Conservation (phyloP, 2,329 filamentous ascomycete genomes). For the Trichoderma citrinoviride region DNA sequence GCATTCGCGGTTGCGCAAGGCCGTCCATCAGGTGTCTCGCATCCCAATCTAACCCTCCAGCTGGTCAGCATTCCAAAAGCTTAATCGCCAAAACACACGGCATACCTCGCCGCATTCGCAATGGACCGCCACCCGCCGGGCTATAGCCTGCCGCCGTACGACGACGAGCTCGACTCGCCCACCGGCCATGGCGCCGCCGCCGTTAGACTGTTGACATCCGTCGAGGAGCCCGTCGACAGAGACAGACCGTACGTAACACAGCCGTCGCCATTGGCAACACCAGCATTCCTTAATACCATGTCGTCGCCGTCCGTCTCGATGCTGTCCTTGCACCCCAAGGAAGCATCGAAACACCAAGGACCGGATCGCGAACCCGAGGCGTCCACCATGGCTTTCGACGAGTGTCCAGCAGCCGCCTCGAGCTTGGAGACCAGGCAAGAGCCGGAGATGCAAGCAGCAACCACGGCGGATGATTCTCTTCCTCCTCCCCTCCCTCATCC, state of each 20-base stretch:
- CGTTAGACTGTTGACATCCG: slow-evolving; percentile 60
- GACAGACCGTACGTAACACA: slow-evolving; percentile 20
- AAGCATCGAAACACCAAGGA: slow-evolving; percentile 1
- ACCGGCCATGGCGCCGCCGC: slow-evolving; percentile 50
- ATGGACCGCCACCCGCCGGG: slow-evolving; percentile 56
- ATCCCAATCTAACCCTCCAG: not conserved
- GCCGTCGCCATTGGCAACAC: slow-evolving; percentile 19
- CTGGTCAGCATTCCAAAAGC: slow-evolving; percentile 17
- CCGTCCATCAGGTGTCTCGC: not conserved
- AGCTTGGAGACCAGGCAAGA: slow-evolving; percentile 2
- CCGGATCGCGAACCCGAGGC: not conserved
- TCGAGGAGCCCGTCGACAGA: slow-evolving; percentile 50
- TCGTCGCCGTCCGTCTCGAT: slow-evolving; percentile 1
- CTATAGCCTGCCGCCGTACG: slow-evolving; percentile 56
- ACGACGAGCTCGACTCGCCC: slow-evolving; percentile 48
- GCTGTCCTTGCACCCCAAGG: slow-evolving; percentile 14
- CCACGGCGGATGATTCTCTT: slow-evolving; percentile 13
- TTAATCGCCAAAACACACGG: slow-evolving; percentile 7
- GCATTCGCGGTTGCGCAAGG: slow-evolving; percentile 9
- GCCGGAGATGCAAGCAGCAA: slow-evolving; percentile 16
- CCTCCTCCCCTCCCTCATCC: not conserved
- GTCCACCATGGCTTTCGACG: slow-evolving; percentile 19
- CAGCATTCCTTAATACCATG: slow-evolving; percentile 17
- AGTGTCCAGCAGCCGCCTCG: slow-evolving; percentile 20
- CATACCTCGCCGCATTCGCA: not conserved